Percentiles rank a stretch among this genome's conserved stretches.
Evolutionary conservation across 1,139 yeast species (phyloP).

Genomic region (Scheffersomyces quercinus): DNA sequence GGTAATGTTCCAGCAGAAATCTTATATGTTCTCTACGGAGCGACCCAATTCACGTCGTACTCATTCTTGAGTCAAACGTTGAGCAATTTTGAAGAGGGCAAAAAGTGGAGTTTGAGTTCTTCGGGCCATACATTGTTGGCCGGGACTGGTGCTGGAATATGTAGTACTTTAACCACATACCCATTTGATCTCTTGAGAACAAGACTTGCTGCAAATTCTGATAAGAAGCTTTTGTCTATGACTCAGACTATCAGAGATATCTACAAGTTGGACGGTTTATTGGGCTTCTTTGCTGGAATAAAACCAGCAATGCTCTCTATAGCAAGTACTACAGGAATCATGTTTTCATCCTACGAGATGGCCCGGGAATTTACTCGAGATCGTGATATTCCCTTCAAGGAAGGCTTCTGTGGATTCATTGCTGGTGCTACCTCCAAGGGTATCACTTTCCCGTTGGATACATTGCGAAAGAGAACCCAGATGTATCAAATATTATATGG

Average conservation of each 20-base stretch:
- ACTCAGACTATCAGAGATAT: slow-evolving; percentile 43
- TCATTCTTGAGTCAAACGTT: slow-evolving; percentile 51
- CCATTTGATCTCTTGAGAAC: slow-evolving; percentile 90
- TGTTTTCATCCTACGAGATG: slow-evolving; percentile 66
- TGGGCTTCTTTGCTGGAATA: slow-evolving; percentile 66
- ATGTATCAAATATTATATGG: slow-evolving; percentile 41
- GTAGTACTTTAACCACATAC: slow-evolving; percentile 73
- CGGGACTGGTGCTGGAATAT: slow-evolving; percentile 77
- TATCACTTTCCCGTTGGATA: slow-evolving; percentile 80
- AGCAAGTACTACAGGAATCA: slow-evolving; percentile 64
- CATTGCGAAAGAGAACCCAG: slow-evolving; percentile 77
- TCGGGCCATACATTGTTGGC: slow-evolving; percentile 56
- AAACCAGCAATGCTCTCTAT: slow-evolving; percentile 64
- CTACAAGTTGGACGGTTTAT: slow-evolving; percentile 46
- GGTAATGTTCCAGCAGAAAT: slow-evolving; percentile 93
- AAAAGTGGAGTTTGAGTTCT: slow-evolving; percentile 28
- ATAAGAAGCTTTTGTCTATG: slow-evolving; percentile 48
- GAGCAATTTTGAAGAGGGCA: slow-evolving; percentile 24
- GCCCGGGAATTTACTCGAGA: slow-evolving; percentile 33
- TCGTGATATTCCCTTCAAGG: slow-evolving; percentile 47
- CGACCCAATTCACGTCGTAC: slow-evolving; percentile 77
- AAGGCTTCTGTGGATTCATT: slow-evolving; percentile 66
- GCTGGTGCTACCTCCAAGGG: slow-evolving; percentile 81
- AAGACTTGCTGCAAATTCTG: slow-evolving; percentile 64
- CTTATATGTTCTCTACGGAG: slow-evolving; percentile 84